Percentiles rank a stretch among this genome's conserved stretches.
Conservation (phyloP, 208 protist species). For the Leishmania arabica region DNA sequence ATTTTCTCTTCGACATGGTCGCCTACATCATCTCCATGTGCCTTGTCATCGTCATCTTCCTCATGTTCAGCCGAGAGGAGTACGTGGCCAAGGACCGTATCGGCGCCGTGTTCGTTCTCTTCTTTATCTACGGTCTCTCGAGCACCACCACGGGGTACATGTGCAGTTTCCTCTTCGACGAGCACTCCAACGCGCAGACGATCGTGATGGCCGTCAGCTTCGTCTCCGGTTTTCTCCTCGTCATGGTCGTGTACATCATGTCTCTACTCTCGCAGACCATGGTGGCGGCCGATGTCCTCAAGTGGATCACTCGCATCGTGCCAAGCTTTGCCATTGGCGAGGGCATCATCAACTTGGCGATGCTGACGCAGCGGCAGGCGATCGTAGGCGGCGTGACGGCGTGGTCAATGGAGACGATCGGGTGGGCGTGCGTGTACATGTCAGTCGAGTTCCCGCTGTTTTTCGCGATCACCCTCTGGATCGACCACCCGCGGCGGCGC, state of each 20-base stretch:
- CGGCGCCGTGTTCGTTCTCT: constrained; percentile 28
- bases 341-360: constrained; percentile 56
- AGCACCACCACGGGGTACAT: constrained; percentile 40
- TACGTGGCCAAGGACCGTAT: constrained; percentile 39
- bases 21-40: constrained; percentile 49
- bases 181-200: constrained; percentile 59
- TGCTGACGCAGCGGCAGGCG: constrained; percentile 28
- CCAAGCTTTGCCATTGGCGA: constrained; percentile 63
- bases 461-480: constrained; percentile 35
- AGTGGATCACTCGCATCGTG: constrained; percentile 49
- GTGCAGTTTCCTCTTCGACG: constrained; percentile 57
- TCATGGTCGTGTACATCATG: constrained; percentile 56
- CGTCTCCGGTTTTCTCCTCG: constrained; percentile 57
- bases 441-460: constrained; percentile 43
- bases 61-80: constrained; percentile 45
- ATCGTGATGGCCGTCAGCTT: constrained; percentile 61
- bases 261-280: constrained; percentile 32
- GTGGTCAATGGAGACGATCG: constrained; percentile 35
- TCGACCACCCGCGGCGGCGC: constrained; percentile 42
- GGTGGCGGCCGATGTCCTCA: constrained; percentile 22
- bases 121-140: constrained; percentile 54
- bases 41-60: constrained; percentile 43
- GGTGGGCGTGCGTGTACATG: constrained; percentile 55
- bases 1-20: constrained; percentile 59
- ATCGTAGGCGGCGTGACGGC: constrained; percentile 10